Conservation (phyloP, 2,329 filamentous ascomycete genomes). For the Plenodomus lindquistii region DNA sequence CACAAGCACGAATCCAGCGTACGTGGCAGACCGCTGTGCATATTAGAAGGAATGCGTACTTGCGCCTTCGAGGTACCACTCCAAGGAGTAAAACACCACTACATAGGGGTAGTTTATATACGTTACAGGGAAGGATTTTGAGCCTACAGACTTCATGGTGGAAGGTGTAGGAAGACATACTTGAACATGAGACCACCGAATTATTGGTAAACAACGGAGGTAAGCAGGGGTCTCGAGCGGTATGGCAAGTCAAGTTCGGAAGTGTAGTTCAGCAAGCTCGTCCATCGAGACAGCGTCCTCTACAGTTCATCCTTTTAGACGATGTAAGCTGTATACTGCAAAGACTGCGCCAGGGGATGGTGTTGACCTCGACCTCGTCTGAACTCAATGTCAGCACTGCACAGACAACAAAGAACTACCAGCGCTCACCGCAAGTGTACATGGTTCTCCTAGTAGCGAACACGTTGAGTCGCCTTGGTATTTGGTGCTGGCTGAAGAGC, state of each 20-base stretch:
- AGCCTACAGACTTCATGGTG: not conserved
- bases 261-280: not conserved
- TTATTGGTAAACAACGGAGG: not conserved
- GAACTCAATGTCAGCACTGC: not conserved
- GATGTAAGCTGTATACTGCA: not conserved
- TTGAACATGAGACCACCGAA: constrained; percentile 5
- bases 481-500: constrained; percentile 4
- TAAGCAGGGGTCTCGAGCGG: too few species aligned
- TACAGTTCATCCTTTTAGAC: not conserved
- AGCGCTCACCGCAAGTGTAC: not conserved
- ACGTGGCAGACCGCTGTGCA: not conserved
- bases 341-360: not conserved
- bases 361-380: not conserved
- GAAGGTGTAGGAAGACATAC: constrained; percentile 6
- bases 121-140: not conserved
- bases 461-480: constrained; percentile 16
- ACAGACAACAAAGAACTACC: not conserved
- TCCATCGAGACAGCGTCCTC: not conserved
- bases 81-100: not conserved
- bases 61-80: not conserved
- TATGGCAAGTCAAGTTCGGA: too few species aligned
- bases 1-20: not conserved
- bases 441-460: constrained; percentile 16
- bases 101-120: not conserved
- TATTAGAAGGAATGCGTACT: not conserved